Percentiles rank a stretch among this genome's conserved stretches.
Conservation (phyloP, 106 monocot genomes). For the Phalaenopsis aphrodite region DNA sequence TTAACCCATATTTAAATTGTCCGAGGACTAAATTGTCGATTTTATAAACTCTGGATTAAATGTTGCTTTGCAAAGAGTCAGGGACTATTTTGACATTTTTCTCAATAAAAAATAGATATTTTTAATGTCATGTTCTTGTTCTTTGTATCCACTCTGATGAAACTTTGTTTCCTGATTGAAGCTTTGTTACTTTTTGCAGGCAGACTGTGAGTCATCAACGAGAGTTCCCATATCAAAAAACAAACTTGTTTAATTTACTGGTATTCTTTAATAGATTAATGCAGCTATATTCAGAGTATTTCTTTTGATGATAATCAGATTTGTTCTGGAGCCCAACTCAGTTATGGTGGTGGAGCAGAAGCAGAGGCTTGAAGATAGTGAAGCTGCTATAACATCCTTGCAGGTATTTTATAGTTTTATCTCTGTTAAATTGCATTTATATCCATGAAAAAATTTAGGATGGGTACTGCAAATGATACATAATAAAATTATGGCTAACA, state of each 20-base stretch:
- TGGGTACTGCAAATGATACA: too few relatives aligned
- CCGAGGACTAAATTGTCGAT: too few relatives aligned
- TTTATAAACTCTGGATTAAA: too few relatives aligned
- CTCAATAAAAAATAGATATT: background rate
- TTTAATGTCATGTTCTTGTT: background rate
- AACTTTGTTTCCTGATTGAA: conserved; percentile 6
- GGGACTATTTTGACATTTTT: too few relatives aligned
- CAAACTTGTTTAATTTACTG: background rate
- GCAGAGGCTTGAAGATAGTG: conserved; percentile 75
- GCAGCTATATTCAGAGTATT: background rate
- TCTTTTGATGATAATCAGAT: conserved; percentile 32
- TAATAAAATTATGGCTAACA: too few relatives aligned
- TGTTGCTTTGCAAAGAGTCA: too few relatives aligned
- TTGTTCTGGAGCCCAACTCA: conserved; percentile 80
- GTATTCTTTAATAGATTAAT: background rate
- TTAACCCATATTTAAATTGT: too few relatives aligned
- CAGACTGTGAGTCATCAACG: conserved; percentile 52
- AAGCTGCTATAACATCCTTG: conserved; percentile 61
- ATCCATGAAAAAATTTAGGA: too few relatives aligned
- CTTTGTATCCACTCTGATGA: too few relatives aligned
- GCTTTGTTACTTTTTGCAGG: conserved; percentile 44
- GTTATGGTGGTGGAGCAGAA: conserved; percentile 57
- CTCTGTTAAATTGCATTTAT: too few relatives aligned
- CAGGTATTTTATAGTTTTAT: conserved; percentile 28
- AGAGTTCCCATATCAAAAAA: background rate